These are phyloP conservation scores for Colletotrichum salicis DNA, from an alignment of 2,329 filamentous ascomycete genomes.

Conservation along the genomic window DNA sequence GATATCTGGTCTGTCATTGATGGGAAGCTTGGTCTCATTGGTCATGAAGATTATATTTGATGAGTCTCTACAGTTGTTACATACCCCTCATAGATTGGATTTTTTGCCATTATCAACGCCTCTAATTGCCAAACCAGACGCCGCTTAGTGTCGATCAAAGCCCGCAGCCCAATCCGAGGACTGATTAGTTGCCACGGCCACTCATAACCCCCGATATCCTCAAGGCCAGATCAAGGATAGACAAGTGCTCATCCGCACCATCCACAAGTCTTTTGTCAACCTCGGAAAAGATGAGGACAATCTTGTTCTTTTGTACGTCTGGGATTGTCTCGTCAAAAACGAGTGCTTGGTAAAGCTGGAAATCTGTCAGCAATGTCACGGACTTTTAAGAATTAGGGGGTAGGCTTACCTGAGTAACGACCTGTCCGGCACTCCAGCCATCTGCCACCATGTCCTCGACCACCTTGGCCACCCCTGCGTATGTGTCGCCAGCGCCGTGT, in stretches of 20 bases:
- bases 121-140: constrained; percentile 22
- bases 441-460: constrained; percentile 94
- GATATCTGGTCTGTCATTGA: constrained; percentile 64
- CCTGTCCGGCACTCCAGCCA: constrained; percentile 94
- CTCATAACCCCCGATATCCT: constrained; percentile 80
- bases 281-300: constrained; percentile 90
- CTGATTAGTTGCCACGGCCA: constrained; percentile 44
- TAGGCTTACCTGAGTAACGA: constrained; percentile 77
- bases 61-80: constrained; percentile 11
- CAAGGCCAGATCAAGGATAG: constrained; percentile 85
- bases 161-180: background rate
- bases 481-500: constrained; percentile 70
- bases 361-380: constrained; percentile 22
- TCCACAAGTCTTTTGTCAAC: constrained; percentile 94
- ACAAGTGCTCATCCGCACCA: constrained; percentile 93
- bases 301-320: constrained; percentile 89
- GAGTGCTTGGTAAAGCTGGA: constrained; percentile 81
- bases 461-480: constrained; percentile 78
- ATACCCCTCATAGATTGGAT: constrained; percentile 15
- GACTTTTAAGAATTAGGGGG: background rate
- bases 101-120: constrained; percentile 17
- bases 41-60: constrained; percentile 44
- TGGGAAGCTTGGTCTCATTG: constrained; percentile 65
- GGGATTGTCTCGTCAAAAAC: constrained; percentile 86
- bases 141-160: constrained; percentile 16